Percentiles rank a stretch among this genome's conserved stretches.
Conservation (phyloP, 2,329 filamentous ascomycete species). For the Claviceps fusiformis region DNA sequence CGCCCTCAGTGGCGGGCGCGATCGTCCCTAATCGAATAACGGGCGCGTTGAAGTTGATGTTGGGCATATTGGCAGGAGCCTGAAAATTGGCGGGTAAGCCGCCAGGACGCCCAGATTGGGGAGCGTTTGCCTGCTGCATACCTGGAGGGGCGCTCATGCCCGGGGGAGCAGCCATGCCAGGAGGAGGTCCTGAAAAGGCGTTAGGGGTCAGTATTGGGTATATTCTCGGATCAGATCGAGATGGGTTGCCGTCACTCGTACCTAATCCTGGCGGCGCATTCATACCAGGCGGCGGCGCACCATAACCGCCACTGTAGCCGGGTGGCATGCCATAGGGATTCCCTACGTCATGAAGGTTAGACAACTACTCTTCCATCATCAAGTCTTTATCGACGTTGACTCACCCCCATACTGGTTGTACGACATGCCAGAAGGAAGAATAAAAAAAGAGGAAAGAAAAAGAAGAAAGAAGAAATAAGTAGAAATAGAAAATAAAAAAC, state of each 20-base stretch:
- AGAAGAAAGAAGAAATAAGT: neutral
- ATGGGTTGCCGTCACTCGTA: constrained; percentile 28
- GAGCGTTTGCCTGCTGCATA: constrained; percentile 60
- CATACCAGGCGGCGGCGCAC: constrained; percentile 32
- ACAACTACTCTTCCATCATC: neutral
- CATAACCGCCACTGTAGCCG: neutral
- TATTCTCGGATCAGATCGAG: neutral
- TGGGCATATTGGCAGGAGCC: constrained; percentile 80
- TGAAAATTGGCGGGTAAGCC: constrained; percentile 75
- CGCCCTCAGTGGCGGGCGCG: constrained; percentile 37
- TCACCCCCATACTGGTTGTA: constrained; percentile 49
- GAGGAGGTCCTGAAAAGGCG: constrained; percentile 47
- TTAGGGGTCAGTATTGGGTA: neutral
- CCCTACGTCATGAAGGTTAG: constrained; percentile 8
- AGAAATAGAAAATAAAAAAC: no score
- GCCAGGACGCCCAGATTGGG: constrained; percentile 67
- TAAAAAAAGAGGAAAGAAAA: neutral
- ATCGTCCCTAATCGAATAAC: constrained; percentile 85
- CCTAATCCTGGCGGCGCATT: constrained; percentile 72
- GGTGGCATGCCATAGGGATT: constrained; percentile 50
- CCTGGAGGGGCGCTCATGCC: constrained; percentile 72
- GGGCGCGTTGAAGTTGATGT: constrained; percentile 95
- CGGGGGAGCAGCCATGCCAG: constrained; percentile 65
- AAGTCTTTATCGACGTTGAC: constrained; percentile 5
- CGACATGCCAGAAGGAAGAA: constrained; percentile 27